These are phyloP conservation scores for Aspergillus homomorphus DNA, from an alignment of 495 filamentous ascomycete genomes.

Conservation along the genomic window DNA sequence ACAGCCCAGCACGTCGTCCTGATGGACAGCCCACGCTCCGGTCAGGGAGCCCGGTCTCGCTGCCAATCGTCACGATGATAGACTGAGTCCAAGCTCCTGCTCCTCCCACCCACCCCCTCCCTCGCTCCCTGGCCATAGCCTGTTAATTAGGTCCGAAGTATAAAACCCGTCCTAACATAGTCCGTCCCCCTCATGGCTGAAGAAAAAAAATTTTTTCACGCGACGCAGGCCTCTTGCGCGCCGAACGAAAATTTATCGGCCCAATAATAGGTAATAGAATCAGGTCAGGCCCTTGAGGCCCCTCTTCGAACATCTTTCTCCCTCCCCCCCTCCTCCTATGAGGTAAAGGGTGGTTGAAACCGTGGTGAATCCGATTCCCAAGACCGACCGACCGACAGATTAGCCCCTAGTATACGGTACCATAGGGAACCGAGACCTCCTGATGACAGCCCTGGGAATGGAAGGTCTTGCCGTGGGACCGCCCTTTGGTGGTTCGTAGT, in stretches of 20 bases:
- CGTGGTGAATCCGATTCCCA: slow-evolving; percentile 5
- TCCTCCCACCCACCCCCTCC: background rate
- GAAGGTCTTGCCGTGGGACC: background rate
- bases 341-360: slow-evolving; percentile 6
- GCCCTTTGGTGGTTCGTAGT: background rate
- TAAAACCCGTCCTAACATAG: background rate
- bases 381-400: background rate
- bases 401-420: background rate
- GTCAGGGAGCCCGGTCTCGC: background rate
- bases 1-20: background rate
- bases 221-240: slow-evolving; percentile 1
- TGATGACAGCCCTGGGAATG: background rate
- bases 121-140: background rate
- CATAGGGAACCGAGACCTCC: background rate
- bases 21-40: background rate
- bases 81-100: background rate
- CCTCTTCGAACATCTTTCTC: background rate
- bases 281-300: background rate
- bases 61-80: slow-evolving; percentile 4
- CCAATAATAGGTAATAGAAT: slow-evolving; percentile 6
- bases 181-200: background rate
- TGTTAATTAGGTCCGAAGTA: slow-evolving; percentile 1
- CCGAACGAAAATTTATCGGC: background rate
- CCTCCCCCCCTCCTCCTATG: background rate
- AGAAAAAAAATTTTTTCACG: slow-evolving; percentile 4